Evolutionary conservation across 2,329 filamentous ascomycete genomes (phyloP).

Genomic region (Trichophyton equinum): DNA sequence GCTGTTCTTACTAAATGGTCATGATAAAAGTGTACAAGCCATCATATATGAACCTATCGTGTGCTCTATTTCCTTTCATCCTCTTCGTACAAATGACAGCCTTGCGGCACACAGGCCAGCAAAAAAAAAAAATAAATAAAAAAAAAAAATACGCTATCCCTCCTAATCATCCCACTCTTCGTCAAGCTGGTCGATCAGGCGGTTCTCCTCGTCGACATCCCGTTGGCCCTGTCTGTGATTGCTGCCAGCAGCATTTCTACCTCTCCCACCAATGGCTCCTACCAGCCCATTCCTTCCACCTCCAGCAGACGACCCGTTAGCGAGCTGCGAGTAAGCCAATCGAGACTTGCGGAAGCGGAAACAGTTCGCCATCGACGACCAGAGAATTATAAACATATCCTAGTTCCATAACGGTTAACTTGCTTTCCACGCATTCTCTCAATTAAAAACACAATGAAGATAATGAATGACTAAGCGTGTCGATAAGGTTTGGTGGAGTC

Average conservation of each 20-base stretch:
- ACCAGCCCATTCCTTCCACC: constrained; percentile 20
- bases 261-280: constrained; percentile 25
- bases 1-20: not conserved
- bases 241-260: constrained; percentile 24
- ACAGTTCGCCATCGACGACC: constrained; percentile 32
- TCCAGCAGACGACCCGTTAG: constrained; percentile 13
- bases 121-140: not conserved
- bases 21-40: not conserved
- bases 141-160: not conserved
- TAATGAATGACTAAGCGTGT: not conserved
- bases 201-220: constrained; percentile 69
- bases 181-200: constrained; percentile 87
- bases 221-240: constrained; percentile 25
- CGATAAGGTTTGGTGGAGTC: not conserved
- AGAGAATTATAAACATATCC: constrained; percentile 34
- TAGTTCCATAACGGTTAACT: constrained; percentile 14
- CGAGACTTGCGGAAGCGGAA: constrained; percentile 24
- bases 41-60: not conserved
- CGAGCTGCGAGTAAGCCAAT: constrained; percentile 25
- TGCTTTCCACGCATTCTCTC: not conserved
- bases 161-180: constrained; percentile 81
- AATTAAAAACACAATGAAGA: not conserved
- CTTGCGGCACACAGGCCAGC: not conserved
- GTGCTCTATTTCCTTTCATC: not conserved
- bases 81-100: not conserved